Evolutionary conservation across 805 yeast species (phyloP).

Genomic region (Metschnikowia matae): DNA sequence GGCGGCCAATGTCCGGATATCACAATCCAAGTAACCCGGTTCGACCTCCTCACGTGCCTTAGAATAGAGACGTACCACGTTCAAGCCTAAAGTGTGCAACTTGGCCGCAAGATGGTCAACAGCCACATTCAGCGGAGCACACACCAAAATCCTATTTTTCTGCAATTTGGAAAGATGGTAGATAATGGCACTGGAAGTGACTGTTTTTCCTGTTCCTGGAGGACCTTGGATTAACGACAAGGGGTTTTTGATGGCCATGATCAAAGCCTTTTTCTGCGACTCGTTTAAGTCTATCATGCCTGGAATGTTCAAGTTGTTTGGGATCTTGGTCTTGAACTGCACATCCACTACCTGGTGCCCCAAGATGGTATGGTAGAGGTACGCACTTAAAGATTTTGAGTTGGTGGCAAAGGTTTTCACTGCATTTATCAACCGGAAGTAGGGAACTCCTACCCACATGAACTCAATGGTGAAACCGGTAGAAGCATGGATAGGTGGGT

Average conservation of each 20-base stretch:
- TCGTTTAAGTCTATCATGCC: constrained; percentile 62
- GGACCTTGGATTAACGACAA: constrained; percentile 65
- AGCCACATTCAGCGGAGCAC: constrained; percentile 95
- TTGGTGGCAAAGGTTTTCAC: constrained; percentile 66
- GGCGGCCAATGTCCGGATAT: background rate
- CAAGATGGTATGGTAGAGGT: constrained; percentile 68
- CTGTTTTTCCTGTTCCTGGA: constrained; percentile 91
- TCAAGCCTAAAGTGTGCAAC: constrained; percentile 63
- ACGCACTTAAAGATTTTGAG: constrained; percentile 65
- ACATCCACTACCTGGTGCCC: constrained; percentile 73
- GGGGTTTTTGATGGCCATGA: constrained; percentile 14
- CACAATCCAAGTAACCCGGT: constrained; percentile 17
- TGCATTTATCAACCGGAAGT: constrained; percentile 80
- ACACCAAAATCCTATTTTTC: constrained; percentile 68
- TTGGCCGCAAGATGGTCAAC: constrained; percentile 85
- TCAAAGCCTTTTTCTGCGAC: constrained; percentile 78
- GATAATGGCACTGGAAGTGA: constrained; percentile 84
- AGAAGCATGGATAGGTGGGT: constrained; percentile 57
- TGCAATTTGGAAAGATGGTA: constrained; percentile 65
- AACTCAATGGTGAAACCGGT: constrained; percentile 78
- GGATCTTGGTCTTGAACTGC: constrained; percentile 58
- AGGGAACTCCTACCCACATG: constrained; percentile 85
- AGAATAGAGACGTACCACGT: constrained; percentile 75
- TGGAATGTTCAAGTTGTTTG: constrained; percentile 58
- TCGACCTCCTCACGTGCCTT: constrained; percentile 78